Evolutionary conservation across 139 green algal genomes (phyloP).

Genomic region (Pycnococcus provasolii): DNA sequence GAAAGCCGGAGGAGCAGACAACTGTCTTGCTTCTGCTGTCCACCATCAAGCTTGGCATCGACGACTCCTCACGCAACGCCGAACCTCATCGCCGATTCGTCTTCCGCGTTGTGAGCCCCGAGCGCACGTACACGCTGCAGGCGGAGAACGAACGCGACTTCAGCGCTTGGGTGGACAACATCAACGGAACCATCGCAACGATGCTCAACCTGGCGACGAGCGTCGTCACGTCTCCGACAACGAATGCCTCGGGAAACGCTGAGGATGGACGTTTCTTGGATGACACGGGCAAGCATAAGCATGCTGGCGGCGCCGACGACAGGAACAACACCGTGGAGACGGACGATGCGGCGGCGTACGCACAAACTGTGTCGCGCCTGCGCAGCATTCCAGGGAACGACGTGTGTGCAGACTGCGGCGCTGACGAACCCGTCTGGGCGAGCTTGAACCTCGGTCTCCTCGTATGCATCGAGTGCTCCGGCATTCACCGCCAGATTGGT

Average conservation of each 20-base stretch:
- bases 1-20: conserved; percentile 27
- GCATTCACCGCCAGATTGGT: conserved; percentile 74
- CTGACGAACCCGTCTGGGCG: conserved; percentile 71
- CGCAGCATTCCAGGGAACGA: conserved; percentile 52
- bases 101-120: conserved; percentile 70
- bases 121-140: conserved; percentile 63
- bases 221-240: conserved; percentile 11
- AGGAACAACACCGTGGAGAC: background rate
- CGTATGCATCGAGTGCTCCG: conserved; percentile 83
- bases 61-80: conserved; percentile 33
- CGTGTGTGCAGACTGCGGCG: conserved; percentile 70
- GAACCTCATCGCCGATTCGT: conserved; percentile 43
- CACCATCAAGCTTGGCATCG: conserved; percentile 72
- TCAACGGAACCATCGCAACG: conserved; percentile 36
- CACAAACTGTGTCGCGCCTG: conserved; percentile 24
- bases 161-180: conserved; percentile 61
- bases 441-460: conserved; percentile 76
- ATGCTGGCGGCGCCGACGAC: background rate
- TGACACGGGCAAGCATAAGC: conserved; percentile 7
- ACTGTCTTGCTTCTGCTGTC: conserved; percentile 70
- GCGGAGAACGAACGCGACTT: conserved; percentile 65
- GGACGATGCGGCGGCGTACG: background rate
- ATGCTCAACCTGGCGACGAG: conserved; percentile 25
- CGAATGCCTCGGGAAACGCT: conserved; percentile 7
- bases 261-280: conserved; percentile 4